Conservation (phyloP, 768 basidiomycete species). For the Kwoniella sp. region DNA sequence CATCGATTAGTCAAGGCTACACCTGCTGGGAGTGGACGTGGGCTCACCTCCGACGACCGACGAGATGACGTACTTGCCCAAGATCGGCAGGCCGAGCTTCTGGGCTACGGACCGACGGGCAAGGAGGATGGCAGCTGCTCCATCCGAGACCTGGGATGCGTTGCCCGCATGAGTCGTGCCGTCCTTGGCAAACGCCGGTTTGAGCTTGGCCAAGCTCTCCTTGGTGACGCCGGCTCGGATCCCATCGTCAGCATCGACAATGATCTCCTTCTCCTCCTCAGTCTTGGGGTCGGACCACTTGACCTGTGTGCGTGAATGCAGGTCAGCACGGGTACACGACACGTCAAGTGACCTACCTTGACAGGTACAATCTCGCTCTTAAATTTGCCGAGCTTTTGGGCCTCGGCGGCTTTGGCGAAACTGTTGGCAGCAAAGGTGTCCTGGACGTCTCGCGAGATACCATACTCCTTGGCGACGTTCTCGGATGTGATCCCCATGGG, state of each 20-base stretch:
- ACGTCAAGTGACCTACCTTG: conserved; percentile 50
- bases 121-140: conserved; percentile 77
- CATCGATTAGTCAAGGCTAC: no score
- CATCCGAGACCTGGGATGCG: conserved; percentile 70
- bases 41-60: conserved; percentile 65
- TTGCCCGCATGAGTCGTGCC: conserved; percentile 55
- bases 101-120: conserved; percentile 75
- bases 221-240: conserved; percentile 74
- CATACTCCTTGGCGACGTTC: conserved; percentile 55
- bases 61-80: conserved; percentile 77
- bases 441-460: conserved; percentile 70
- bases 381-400: conserved; percentile 68
- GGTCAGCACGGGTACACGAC: not conserved
- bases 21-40: conserved; percentile 15
- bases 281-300: conserved; percentile 52
- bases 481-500: conserved; percentile 66
- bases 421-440: conserved; percentile 86
- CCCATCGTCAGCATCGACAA: conserved; percentile 77
- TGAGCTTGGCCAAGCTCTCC: conserved; percentile 71
- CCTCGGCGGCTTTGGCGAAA: conserved; percentile 68
- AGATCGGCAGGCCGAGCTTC: conserved; percentile 67
- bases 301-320: conserved; percentile 45
- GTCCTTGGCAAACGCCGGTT: conserved; percentile 67
- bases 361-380: conserved; percentile 85
- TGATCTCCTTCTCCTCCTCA: conserved; percentile 57